Base-by-base conservation (phyloP, 495 filamentous ascomycete genomes). In the Podospora pseudocomata region DNA sequence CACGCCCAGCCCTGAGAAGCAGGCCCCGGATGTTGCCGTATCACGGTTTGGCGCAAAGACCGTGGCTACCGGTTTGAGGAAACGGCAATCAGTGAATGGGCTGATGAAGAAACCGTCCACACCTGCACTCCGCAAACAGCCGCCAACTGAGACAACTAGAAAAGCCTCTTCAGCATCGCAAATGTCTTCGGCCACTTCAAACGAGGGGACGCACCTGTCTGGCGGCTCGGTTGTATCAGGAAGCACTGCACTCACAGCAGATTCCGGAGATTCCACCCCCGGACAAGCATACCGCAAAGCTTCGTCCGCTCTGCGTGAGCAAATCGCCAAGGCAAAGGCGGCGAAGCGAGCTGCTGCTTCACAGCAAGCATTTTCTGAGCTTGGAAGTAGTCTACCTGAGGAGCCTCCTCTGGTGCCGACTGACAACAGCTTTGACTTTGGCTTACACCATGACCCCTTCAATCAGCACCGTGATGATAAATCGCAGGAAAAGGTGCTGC, bases 281-380 rank as follows among this genome's bases (percentile, higher is more conserved):
- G 66, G 64, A 73, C 83, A 64, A 53, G 74, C 69, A 65, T 80
- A 57, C 49, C 80, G 86, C 11, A 94, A 90, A 72, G 91, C 93
- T 1, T 97, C 95, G 2, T 84, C 86, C 49, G 90, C 93, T 2
- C 77, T 99, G 58, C 86, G 95, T 19, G 93, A 97, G 61, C 92
- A 91, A 67, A 97, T 99, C 73, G 93, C 94, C 57, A 95, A 92
- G 76, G 95, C 95, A 7, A 97, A 94, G 75, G 94, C 93, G 13
- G 93, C 93, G 49, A 87, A 87, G 61, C 87, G 89, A 62, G 87
- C 87, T 19, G 85, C 86, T 13, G 75, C 77, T 28, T 77, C 68
- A 27, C 80, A 84, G 70, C 78, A 72, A 39, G 74, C 77, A n/a
- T 70, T 68, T 3, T 67, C 80, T 55, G 54, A 67, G n/a, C 60